Conservation (phyloP, 2,329 filamentous ascomycete species). For the Lecanicillium sp. region DNA sequence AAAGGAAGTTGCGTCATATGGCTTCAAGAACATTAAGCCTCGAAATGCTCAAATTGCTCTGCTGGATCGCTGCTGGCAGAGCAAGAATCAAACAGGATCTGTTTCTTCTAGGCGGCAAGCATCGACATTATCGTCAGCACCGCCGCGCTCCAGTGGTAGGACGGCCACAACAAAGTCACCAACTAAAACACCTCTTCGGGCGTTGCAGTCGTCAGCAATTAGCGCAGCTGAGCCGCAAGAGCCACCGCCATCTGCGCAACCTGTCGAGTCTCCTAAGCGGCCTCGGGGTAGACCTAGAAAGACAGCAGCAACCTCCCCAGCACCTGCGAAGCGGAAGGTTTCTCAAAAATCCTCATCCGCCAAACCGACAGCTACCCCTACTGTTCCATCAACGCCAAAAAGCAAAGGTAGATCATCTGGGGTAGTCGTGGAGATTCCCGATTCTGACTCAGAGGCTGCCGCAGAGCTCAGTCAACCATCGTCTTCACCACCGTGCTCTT, state of each 20-base stretch:
- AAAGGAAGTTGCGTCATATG: slow-evolving; percentile 53
- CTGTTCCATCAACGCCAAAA: slow-evolving; percentile 10
- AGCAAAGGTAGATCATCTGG: slow-evolving; percentile 10
- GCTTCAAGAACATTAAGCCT: slow-evolving; percentile 64
- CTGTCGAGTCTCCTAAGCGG: slow-evolving; percentile 24
- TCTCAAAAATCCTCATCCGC: background rate
- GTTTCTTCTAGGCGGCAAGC: slow-evolving; percentile 12
- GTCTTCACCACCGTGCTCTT: slow-evolving; percentile 24
- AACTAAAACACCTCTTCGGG: slow-evolving; percentile 6
- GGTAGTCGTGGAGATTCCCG: slow-evolving; percentile 38
- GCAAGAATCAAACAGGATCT: slow-evolving; percentile 32
- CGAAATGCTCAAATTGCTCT: slow-evolving; percentile 62
- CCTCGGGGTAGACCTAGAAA: slow-evolving; percentile 15
- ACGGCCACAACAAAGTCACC: slow-evolving; percentile 6
- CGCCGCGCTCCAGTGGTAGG: slow-evolving; percentile 10
- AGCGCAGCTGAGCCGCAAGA: slow-evolving; percentile 19
- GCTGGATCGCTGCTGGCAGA: slow-evolving; percentile 63
- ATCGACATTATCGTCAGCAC: slow-evolving; percentile 10
- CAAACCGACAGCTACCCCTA: background rate
- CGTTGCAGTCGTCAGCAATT: slow-evolving; percentile 2
- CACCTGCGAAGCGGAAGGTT: background rate
- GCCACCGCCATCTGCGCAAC: slow-evolving; percentile 25
- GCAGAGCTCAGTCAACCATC: slow-evolving; percentile 10
- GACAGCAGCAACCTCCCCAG: background rate
- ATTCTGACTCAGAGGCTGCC: slow-evolving; percentile 36